Evolutionary conservation across 2,329 filamentous ascomycete species (phyloP), one percentile per base, ranked within the genome.

Genomic region (Cadophora luteo-olivacea): DNA sequence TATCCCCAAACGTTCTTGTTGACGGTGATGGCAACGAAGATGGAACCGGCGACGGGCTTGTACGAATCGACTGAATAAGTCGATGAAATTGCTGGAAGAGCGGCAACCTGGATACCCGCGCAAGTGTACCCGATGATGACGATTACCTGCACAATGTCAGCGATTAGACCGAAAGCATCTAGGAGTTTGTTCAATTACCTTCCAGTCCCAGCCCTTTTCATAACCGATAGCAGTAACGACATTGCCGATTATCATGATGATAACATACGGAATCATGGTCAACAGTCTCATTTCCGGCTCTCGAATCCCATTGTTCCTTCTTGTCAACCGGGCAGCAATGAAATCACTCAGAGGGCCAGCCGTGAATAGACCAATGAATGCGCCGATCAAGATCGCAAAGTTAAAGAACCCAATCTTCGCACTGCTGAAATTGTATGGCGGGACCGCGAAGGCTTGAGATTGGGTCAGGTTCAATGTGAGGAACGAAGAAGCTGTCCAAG

Each of bases 1-100:
- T 88, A 89, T 0, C 87, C 87, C 85, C 86, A 89, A 0, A 89
- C 65, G 67, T 89, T 89, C 80, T 90, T 90, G 74, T 88, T 88
- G 57, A 90, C 86, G 0, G 87, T 90, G 71, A 88, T 85, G 8
- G 84, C 81, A 0, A 89, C 87, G 75, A 90, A 87, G 60, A 90
- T 79, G 2, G 82, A 83, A 3, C 87, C 87, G 0, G 87, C 83
- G 2, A 89, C 84, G 0, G 87, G 86, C 76, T 90, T 90, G 77
- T 90, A 90, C 45, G 82, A 85, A 75, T 90, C 88, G 19, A 90
- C 83, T 0, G 86, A 83, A 73, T 89, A 89, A 2, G 80, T 87
- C 14, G 81, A 84, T 2, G 81, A 81, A 65, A 90, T 89, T 12
- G 85, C 82, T 0, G 87, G 87, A 4, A 90, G 77, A 0, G 86